These are phyloP conservation scores for Tetracladium maxilliforme DNA, from an alignment of 2,329 filamentous ascomycete genomes.

Conservation along the genomic window DNA sequence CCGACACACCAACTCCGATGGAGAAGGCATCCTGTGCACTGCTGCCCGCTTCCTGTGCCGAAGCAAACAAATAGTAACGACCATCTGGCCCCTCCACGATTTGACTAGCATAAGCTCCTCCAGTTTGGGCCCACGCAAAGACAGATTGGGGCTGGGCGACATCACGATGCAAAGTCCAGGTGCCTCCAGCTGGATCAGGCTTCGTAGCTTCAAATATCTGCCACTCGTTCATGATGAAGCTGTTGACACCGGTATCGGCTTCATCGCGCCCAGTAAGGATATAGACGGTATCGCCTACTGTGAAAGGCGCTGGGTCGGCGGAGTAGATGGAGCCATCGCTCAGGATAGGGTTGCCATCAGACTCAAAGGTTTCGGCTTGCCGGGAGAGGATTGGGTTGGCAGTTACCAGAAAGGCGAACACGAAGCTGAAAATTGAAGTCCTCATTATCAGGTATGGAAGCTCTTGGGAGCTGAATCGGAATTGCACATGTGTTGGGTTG, in stretches of 20 bases:
- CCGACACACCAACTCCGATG: constrained; percentile 21
- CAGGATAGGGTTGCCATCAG: constrained; percentile 19
- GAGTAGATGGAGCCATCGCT: constrained; percentile 21
- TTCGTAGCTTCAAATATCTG: constrained; percentile 15
- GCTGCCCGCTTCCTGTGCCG: constrained; percentile 13
- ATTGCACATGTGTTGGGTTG: too few relatives aligned
- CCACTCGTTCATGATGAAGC: constrained; percentile 21
- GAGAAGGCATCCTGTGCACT: constrained; percentile 17
- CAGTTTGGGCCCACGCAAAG: constrained; percentile 18
- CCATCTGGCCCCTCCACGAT: constrained; percentile 17
- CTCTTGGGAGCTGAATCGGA: too few relatives aligned
- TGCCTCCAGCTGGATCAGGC: constrained; percentile 13
- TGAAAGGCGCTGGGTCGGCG: constrained; percentile 21
- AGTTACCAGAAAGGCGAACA: neutral
- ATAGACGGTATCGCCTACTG: constrained; percentile 19
- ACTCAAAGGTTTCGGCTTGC: constrained; percentile 10
- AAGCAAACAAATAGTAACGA: constrained; percentile 20
- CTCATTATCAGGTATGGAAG: too few relatives aligned
- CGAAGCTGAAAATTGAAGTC: too few relatives aligned
- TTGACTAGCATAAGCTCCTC: constrained; percentile 19
- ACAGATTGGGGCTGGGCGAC: constrained; percentile 15
- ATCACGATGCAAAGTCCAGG: constrained; percentile 17
- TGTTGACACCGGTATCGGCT: constrained; percentile 13
- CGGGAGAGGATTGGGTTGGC: constrained; percentile 3
- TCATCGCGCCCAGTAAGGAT: constrained; percentile 19